Conservation (phyloP, 2,329 filamentous ascomycete genomes). For the Davidsoniella eucalypti region DNA sequence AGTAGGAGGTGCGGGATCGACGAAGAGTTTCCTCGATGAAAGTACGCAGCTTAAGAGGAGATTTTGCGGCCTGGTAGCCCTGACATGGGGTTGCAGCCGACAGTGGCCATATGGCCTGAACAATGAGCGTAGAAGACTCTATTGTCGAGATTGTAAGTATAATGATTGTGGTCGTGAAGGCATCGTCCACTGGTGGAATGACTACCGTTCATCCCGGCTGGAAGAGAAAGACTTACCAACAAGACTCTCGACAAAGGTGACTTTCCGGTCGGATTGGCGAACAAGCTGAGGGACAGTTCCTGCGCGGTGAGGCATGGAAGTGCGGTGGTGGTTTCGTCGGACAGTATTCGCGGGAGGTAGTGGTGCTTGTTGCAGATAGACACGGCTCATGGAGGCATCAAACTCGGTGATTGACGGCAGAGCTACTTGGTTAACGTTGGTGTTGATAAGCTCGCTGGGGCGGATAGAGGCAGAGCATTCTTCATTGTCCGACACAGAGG, state of each 20-base stretch:
- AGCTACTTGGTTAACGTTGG: neutral
- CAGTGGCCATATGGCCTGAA: slow-evolving; percentile 91
- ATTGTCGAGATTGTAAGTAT: slow-evolving; percentile 14
- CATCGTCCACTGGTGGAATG: too few relatives aligned
- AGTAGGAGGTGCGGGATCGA: slow-evolving; percentile 91
- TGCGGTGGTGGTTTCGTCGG: slow-evolving; percentile 36
- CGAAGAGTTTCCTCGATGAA: slow-evolving; percentile 97
- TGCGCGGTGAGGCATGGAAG: slow-evolving; percentile 40
- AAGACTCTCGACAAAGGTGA: slow-evolving; percentile 89
- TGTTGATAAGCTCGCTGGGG: neutral
- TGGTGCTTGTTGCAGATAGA: slow-evolving; percentile 14
- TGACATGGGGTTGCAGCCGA: slow-evolving; percentile 59
- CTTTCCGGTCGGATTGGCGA: slow-evolving; percentile 80
- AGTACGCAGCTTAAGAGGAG: slow-evolving; percentile 74
- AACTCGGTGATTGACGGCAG: slow-evolving; percentile 31
- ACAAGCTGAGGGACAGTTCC: slow-evolving; percentile 46
- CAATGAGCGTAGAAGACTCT: slow-evolving; percentile 96
- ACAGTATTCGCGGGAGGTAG: slow-evolving; percentile 40
- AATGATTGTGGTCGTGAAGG: neutral
- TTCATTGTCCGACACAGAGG: slow-evolving; percentile 51
- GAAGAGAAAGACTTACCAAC: slow-evolving; percentile 60
- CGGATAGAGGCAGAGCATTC: slow-evolving; percentile 48
- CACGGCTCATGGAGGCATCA: slow-evolving; percentile 36
- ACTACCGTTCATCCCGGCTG: slow-evolving; percentile 6
- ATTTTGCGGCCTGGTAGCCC: slow-evolving; percentile 54